These are phyloP conservation scores for Zygosaccharomyces kombuchaensis DNA, from an alignment of 805 yeast species.

Conservation along the genomic window DNA sequence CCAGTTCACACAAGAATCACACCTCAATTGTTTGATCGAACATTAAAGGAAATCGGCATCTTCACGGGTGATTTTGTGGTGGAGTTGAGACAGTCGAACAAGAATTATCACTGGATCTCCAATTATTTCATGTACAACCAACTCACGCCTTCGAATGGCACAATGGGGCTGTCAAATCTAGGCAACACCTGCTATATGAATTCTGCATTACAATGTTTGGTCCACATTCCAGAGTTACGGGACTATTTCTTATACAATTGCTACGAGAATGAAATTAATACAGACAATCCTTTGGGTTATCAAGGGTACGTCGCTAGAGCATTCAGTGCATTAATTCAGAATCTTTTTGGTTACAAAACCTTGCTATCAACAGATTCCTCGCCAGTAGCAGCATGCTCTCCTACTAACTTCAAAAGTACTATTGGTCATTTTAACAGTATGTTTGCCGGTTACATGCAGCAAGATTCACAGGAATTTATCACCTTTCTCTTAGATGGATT, in stretches of 20 bases:
- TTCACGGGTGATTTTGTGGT: conserved; percentile 32
- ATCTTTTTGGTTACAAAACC: conserved; percentile 44
- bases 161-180: conserved; percentile 58
- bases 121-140: conserved; percentile 32
- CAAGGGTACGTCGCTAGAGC: conserved; percentile 74
- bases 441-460: conserved; percentile 86
- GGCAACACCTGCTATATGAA: conserved; percentile 96
- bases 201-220: conserved; percentile 84
- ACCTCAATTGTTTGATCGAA: conserved; percentile 14
- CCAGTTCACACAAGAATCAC: conserved; percentile 24
- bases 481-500: conserved; percentile 86
- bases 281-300: conserved; percentile 78
- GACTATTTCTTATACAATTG: conserved; percentile 65
- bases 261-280: conserved; percentile 63
- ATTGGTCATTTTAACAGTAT: conserved; percentile 75
- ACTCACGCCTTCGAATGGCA: conserved; percentile 43
- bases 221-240: conserved; percentile 79
- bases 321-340: conserved; percentile 65
- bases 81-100: conserved; percentile 30
- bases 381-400: conserved; percentile 42
- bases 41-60: conserved; percentile 24
- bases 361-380: conserved; percentile 13
- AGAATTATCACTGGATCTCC: conserved; percentile 38
- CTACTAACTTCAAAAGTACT: conserved; percentile 71
- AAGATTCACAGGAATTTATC: conserved; percentile 91